Conservation (phyloP, 441 rosid species). For the Populus hybrid region DNA sequence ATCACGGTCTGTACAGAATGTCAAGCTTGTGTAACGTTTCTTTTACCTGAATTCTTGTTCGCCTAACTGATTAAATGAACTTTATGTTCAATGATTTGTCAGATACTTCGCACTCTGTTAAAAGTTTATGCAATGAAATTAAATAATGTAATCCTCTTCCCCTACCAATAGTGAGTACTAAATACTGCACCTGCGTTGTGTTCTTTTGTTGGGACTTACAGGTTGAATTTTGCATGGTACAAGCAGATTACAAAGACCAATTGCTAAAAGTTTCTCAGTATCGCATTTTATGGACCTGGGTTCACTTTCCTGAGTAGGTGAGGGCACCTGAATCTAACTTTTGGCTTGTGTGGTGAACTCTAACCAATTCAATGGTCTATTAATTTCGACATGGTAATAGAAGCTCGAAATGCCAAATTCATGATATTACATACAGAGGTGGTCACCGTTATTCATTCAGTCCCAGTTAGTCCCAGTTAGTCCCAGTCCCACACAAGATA, state of each 20-base stretch:
- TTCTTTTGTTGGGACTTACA: not conserved
- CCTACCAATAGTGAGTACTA: not conserved
- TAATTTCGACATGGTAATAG: too few species aligned
- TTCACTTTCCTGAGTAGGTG: too few species aligned
- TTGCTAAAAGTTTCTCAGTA: too few species aligned
- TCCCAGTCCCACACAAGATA: not conserved
- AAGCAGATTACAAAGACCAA: not conserved
- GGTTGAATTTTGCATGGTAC: not conserved
- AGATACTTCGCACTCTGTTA: not conserved
- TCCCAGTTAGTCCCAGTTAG: too few species aligned
- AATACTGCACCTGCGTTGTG: not conserved
- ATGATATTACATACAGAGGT: not conserved
- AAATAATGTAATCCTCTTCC: not conserved
- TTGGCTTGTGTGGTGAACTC: too few species aligned
- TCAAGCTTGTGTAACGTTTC: not conserved
- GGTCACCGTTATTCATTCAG: not conserved
- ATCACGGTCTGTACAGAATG: not conserved
- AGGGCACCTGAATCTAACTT: too few species aligned
- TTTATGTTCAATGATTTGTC: not conserved
- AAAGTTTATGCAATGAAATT: not conserved
- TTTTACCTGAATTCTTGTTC: not conserved
- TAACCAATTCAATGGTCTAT: too few species aligned
- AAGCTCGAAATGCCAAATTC: slow-evolving; percentile 1
- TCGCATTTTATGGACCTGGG: too few species aligned
- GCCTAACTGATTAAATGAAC: not conserved